Conservation (phyloP, 2,329 filamentous ascomycete genomes). For the Apiospora phragmitis region DNA sequence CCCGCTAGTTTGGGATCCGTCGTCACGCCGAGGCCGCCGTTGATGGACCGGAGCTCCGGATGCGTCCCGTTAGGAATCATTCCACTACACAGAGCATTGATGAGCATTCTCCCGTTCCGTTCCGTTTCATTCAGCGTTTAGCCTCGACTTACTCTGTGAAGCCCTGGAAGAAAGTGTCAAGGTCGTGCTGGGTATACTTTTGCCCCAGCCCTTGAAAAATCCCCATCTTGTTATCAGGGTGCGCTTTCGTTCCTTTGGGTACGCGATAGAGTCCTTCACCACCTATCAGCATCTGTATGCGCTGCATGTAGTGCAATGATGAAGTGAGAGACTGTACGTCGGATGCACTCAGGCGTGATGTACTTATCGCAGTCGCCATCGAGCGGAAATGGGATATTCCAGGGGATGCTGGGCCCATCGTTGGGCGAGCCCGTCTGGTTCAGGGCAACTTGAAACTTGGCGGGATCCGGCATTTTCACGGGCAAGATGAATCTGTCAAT, state of each 20-base stretch:
- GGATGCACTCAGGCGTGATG: slow-evolving; percentile 28
- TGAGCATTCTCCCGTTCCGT: not conserved
- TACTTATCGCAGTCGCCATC: slow-evolving; percentile 26
- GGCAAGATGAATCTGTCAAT: slow-evolving; percentile 23
- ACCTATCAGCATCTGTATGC: not conserved
- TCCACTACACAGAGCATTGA: slow-evolving; percentile 18
- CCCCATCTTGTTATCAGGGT: slow-evolving; percentile 39
- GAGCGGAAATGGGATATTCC: slow-evolving; percentile 22
- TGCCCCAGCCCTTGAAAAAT: slow-evolving; percentile 43
- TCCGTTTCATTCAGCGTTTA: not conserved
- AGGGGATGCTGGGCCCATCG: slow-evolving; percentile 18
- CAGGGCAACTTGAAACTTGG: not conserved
- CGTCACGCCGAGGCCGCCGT: slow-evolving; percentile 35
- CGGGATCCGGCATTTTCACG: slow-evolving; percentile 17
- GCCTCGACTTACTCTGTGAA: slow-evolving; percentile 26
- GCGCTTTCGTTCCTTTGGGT: slow-evolving; percentile 30
- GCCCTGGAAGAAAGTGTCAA: slow-evolving; percentile 36
- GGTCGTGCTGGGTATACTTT: slow-evolving; percentile 40
- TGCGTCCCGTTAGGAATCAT: slow-evolving; percentile 41
- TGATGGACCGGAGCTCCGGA: slow-evolving; percentile 36
- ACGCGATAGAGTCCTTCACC: slow-evolving; percentile 37
- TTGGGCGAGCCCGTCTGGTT: not conserved
- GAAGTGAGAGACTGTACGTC: slow-evolving; percentile 18
- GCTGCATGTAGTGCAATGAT: fast-evolving
- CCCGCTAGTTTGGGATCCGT: slow-evolving; percentile 29